Percentiles rank a stretch among this genome's conserved stretches.
Conservation (phyloP, 2,329 filamentous ascomycete genomes). For the Penicillium sp. region DNA sequence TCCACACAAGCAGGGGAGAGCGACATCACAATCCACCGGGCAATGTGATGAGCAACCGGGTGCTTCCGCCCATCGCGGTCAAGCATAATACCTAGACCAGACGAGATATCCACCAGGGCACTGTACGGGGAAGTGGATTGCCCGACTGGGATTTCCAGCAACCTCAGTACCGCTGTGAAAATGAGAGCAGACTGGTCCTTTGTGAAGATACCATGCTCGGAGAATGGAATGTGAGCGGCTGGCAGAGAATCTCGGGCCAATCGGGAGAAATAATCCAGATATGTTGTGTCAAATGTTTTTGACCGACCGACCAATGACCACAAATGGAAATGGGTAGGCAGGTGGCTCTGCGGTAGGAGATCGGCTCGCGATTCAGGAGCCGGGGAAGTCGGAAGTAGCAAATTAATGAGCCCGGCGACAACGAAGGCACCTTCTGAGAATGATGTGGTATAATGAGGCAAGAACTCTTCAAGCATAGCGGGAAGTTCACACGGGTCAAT, state of each 20-base stretch:
- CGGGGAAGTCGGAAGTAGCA: constrained; percentile 76
- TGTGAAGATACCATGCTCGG: constrained; percentile 82
- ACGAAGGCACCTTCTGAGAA: constrained; percentile 88
- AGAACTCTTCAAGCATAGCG: constrained; percentile 68
- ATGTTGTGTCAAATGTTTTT: constrained; percentile 73
- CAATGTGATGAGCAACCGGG: constrained; percentile 82
- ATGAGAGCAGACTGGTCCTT: constrained; percentile 83
- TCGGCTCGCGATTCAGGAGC: constrained; percentile 58
- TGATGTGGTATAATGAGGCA: constrained; percentile 85
- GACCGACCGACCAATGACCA: constrained; percentile 92
- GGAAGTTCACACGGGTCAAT: constrained; percentile 82
- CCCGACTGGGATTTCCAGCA: constrained; percentile 92
- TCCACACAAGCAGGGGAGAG: constrained; percentile 75
- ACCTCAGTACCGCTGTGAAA: constrained; percentile 78
- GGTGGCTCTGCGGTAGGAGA: constrained; percentile 76
- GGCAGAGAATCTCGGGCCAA: constrained; percentile 74
- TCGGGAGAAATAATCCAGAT: constrained; percentile 81
- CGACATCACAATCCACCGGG: constrained; percentile 86
- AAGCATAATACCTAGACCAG: constrained; percentile 74
- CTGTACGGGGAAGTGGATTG: constrained; percentile 92
- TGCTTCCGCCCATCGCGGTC: constrained; percentile 92
- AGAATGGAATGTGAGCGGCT: constrained; percentile 67
- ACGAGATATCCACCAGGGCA: constrained; percentile 65
- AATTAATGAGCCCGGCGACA: constrained; percentile 76
- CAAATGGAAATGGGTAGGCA: constrained; percentile 90